These are phyloP conservation scores for Diaporthe velutina DNA, from an alignment of 2,329 filamentous ascomycete genomes.

Conservation along the genomic window DNA sequence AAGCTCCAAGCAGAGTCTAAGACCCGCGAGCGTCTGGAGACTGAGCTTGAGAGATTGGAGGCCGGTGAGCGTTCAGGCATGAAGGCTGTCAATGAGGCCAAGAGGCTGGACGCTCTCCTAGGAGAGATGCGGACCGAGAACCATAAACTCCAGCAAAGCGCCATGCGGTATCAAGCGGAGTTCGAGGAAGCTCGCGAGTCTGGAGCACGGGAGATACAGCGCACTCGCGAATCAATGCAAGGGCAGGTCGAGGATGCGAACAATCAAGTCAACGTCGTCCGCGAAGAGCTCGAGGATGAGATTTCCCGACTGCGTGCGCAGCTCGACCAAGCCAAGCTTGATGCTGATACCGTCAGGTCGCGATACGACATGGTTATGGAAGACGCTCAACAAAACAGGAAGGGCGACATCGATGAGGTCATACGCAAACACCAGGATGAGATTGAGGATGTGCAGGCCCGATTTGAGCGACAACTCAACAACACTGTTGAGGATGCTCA, in stretches of 20 bases:
- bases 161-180: constrained; percentile 81
- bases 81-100: constrained; percentile 72
- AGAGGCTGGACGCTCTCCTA: constrained; percentile 69
- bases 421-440: constrained; percentile 74
- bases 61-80: constrained; percentile 74
- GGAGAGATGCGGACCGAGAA: constrained; percentile 75
- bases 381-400: constrained; percentile 79
- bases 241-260: constrained; percentile 86
- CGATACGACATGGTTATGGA: constrained; percentile 88
- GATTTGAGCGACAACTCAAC: constrained; percentile 80
- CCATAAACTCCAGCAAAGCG: constrained; percentile 77
- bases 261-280: constrained; percentile 85
- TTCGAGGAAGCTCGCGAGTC: constrained; percentile 87
- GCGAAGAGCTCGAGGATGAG: constrained; percentile 85
- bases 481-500: constrained; percentile 86
- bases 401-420: constrained; percentile 64
- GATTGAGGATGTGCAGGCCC: constrained; percentile 80
- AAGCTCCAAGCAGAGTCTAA: constrained; percentile 81
- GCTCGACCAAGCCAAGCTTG: constrained; percentile 81
- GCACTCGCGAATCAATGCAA: constrained; percentile 83
- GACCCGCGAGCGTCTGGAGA: constrained; percentile 75
- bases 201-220: constrained; percentile 83
- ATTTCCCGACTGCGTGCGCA: constrained; percentile 79
- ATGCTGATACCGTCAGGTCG: constrained; percentile 84
- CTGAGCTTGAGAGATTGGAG: constrained; percentile 76